Conservation (phyloP, 164 flowering plant genomes). For the Chloranthus sessilifolius region DNA sequence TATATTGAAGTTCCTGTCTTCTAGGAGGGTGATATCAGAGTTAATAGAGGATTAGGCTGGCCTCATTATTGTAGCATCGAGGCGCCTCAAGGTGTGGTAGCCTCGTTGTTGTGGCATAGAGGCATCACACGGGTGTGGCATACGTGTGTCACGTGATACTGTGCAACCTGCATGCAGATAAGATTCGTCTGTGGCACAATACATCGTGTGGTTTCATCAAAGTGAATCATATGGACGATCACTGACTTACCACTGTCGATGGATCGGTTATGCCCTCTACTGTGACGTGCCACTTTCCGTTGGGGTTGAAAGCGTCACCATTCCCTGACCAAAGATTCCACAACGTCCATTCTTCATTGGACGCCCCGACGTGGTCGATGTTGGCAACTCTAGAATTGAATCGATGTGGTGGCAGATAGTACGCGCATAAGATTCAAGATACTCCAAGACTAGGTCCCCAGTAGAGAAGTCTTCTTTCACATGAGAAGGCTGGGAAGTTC, state of each 20-base stretch:
- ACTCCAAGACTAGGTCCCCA: conserved; percentile 36
- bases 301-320: conserved; percentile 27
- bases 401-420: conserved; percentile 27
- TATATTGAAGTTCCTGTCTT: too few species aligned
- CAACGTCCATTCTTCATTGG: conserved; percentile 22
- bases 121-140: too few species aligned
- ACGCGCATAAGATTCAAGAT: conserved; percentile 40
- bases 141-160: too few species aligned
- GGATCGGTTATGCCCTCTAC: conserved; percentile 20
- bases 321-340: conserved; percentile 40
- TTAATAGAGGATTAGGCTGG: too few species aligned
- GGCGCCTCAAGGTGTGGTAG: too few species aligned
- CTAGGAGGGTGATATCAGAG: too few species aligned
- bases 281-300: conserved; percentile 29
- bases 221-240: too few species aligned
- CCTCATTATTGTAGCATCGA: too few species aligned
- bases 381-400: conserved; percentile 31
- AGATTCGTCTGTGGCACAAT: too few species aligned
- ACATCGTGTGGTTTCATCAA: too few species aligned
- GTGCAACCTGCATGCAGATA: too few species aligned
- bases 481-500: conserved; percentile 54
- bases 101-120: too few species aligned
- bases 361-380: conserved; percentile 29
- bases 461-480: conserved; percentile 36
- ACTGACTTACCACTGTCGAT: conserved; percentile 21